Base-by-base conservation (phyloP, 495 filamentous ascomycete genomes). In the Hypoxylon fragiforme region DNA sequence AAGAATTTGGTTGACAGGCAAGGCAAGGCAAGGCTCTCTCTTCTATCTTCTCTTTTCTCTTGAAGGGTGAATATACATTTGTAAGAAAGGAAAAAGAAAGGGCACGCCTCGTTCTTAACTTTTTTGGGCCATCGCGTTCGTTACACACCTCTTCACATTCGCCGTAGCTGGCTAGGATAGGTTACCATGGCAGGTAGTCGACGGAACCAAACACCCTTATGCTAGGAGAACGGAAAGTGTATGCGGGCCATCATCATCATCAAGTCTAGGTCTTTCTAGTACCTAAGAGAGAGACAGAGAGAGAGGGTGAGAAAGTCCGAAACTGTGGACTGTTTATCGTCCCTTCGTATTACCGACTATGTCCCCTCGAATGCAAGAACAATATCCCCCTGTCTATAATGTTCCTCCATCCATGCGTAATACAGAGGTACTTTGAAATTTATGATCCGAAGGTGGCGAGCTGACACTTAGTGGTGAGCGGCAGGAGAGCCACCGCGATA, bases 401-500 rank as follows among this genome's bases (percentile, higher is more conserved):
- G 32, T 50, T 44, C 43, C 44, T 54, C 60, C 50, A 51, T 62
- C 44, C 54, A 60, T 64, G 51, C 57, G 47, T 58, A 62, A 62
- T 62, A 59, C 54, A 58, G 53, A 65, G 54, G 53, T 54, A 54
- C 45, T 44, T 60, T 47, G 37, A 19, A 38, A 4, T 28, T 52
- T 16, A 43, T 37, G 34, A 2, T 37, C 13, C 34, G 8, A 7
- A 41, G 19, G 40, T 37, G 43, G 47, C 20, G 48, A 49, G 31
- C 19, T 44, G 36, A 13, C 2, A 8, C 20, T 71, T 70, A 78
- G 68, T 86, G 86, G 77, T 89, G 86, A 62, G 84, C 82, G 60
- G 75, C 74, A 35, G 71, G 77, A 62, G 69, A 59, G 59, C 87
- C 81, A 63, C 89, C 90, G 70, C 83, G 79, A 79, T 97, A 99